Evolutionary conservation across 768 basidiomycete species (phyloP), one percentile per base, ranked within the genome.

Genomic region (Phallus indusiatus): DNA sequence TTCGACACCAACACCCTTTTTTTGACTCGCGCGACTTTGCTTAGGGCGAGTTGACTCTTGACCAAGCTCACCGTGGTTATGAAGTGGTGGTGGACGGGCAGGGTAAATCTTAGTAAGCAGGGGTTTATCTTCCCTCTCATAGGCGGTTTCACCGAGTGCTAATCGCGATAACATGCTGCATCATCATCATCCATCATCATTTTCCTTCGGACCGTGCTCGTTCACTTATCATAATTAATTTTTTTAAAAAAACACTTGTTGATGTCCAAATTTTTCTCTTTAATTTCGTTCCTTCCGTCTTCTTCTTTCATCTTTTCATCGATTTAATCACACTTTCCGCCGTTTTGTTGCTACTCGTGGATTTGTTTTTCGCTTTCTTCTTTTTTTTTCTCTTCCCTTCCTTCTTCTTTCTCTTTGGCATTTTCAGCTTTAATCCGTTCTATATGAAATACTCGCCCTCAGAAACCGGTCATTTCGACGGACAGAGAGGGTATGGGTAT

Each of bases 361-460:
- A 28, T 3, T 28, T 28, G n/a, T n/a, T 28, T 28, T 28, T 28
- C 28, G 2, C 7, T 7, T 28, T 28, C 28, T 57, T 14, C 28
- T 5, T 34, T 22, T 35, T 34, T 22, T 12, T 49, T n/a, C n/a
- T 28, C 7, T 28, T 28, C 28, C 7, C 7, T 7, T 28, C 7
- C 28, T 57, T 14, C 28, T 5, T 34, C 18, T 35, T 34, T 22
- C 20, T 49, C 21, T 42, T 22, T 48, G 36, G 47, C 57, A 14
- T n/a, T 60, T 64, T 63, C 46, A 66, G 66, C 59, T 87, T 85
- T 72, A 94, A 94, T 71, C 91, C 92, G 20, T 91, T 91, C 80
- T 92, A 91, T 74, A 94, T 95, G 88, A 95, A 94, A 67, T 95
- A 95, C 72, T 88, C 90, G 42, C 90, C 91, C 5, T 91, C 90